Percentiles rank a stretch among this genome's conserved stretches.
These are phyloP conservation scores for Tolypocladium tropicale DNA, from an alignment of 2,329 filamentous ascomycete species.

Conservation along the genomic window DNA sequence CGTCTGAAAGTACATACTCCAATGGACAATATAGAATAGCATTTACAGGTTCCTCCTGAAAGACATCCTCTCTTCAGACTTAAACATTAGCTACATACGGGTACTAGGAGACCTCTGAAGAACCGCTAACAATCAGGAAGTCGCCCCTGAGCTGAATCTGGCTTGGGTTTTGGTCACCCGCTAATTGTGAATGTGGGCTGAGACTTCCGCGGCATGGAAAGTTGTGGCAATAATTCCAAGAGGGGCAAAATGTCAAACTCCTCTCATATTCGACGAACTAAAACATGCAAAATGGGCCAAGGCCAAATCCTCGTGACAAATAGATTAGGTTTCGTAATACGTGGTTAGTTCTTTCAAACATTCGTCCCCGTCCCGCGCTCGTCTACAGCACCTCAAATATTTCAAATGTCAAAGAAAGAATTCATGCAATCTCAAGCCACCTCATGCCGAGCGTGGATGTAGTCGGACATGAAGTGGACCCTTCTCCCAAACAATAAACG, in stretches of 20 bases:
- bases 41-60: not conserved
- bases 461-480: constrained; percentile 1
- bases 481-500: constrained; percentile 1
- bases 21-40: not conserved
- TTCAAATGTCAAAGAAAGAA: too few species aligned
- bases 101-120: not conserved
- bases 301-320: too few species aligned
- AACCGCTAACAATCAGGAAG: not conserved
- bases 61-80: not conserved
- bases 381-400: not conserved
- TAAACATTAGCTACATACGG: not conserved
- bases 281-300: too few species aligned
- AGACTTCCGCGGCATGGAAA: too few species aligned
- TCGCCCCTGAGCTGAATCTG: not conserved
- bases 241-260: too few species aligned
- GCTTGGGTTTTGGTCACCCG: not conserved
- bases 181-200: too few species aligned
- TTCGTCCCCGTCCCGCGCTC: too few species aligned
- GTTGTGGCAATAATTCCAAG: too few species aligned
- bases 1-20: not conserved
- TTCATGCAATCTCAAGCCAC: not conserved
- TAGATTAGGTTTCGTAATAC: too few species aligned
- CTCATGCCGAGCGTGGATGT: not conserved
- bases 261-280: too few species aligned
- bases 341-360: too few species aligned